Base-by-base conservation (phyloP, 2,329 filamentous ascomycete species). In the Ascochyta rabiei region DNA sequence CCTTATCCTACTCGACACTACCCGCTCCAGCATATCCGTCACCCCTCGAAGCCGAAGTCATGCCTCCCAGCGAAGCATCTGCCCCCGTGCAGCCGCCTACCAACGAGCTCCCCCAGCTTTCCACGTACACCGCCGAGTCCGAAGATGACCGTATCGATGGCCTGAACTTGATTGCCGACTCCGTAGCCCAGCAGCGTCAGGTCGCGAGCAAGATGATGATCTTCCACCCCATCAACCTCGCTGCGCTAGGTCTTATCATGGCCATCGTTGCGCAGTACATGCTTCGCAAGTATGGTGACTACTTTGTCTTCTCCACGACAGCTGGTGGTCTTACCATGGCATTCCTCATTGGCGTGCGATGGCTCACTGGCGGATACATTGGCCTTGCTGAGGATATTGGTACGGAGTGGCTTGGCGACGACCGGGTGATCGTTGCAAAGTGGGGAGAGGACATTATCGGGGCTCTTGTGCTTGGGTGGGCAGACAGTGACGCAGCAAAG, bases 171-270 rank as follows among this genome's bases (percentile, higher is more conserved):
- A 82, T 96, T 34, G 88, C 91, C 57, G 90, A 93, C 75, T 91
- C 88, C 54, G 84, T 96, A 44, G 89, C 90, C 31, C 89, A 96
- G 76, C 91, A 95, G 79, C 86, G 89, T 58, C 87, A 91, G 70
- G 77, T 82, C 8, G 86, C 89, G 18, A 84, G 86, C 37, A 77
- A 79, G 49, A 78, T 84, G 59, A 78, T 95, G 42, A 67, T 76
- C 51, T 70, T 65, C 60, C 69, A 74, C 56, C 73, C 74, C 10
- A 39, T 70, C 33, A 70, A 72, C 23, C 63, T 80, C n/a, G 66
- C 77, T 5, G 69, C 68, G 0, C 54, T 79, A 28, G 63, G 80
- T 16, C 67, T 75, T 5, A 41, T 78, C 5, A 58, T 79, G 18
- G 75, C 71, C 6, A 49, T 80, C 13, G 61, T 79, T 12, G 69